phyloP scores from a whole-genome alignment of 148 eudicot genomes.

The Polygonum aviculare region DNA sequence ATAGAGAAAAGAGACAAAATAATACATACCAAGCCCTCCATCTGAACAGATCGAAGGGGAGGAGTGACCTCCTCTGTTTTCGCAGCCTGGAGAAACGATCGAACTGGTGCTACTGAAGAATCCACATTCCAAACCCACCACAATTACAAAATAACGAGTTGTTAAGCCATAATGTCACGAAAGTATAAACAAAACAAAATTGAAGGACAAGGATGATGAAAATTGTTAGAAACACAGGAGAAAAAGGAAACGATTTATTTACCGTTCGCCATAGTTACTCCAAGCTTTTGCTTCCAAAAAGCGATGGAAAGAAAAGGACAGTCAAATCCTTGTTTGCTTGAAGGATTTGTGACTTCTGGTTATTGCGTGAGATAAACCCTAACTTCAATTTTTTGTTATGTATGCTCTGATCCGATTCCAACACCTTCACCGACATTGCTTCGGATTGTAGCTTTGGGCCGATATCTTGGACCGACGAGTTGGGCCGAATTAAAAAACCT shows the following conservation, averaged over 20 bases:
- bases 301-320: not conserved
- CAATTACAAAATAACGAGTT: not conserved
- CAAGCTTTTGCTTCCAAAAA: not conserved
- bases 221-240: not conserved
- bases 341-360: not conserved
- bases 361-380: not conserved
- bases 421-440: not conserved
- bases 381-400: not conserved
- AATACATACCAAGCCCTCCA: constrained; percentile 69
- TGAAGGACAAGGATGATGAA: not conserved
- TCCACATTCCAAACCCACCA: not conserved
- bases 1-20: not conserved
- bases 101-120: constrained; percentile 34
- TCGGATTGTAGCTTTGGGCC: too few relatives aligned
- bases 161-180: not conserved
- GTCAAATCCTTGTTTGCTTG: not conserved
- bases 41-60: constrained; percentile 84
- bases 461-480: too few relatives aligned
- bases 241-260: not conserved
- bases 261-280: not conserved
- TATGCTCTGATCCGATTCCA: not conserved
- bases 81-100: constrained; percentile 79
- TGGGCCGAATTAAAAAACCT: too few relatives aligned
- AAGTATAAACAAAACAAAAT: not conserved
- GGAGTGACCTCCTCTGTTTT: constrained; percentile 64